Percentiles rank a stretch among this genome's conserved stretches.
Conservation (phyloP, 1,284 basidiomycete genomes). For the Ceratobasidium papillatum region DNA sequence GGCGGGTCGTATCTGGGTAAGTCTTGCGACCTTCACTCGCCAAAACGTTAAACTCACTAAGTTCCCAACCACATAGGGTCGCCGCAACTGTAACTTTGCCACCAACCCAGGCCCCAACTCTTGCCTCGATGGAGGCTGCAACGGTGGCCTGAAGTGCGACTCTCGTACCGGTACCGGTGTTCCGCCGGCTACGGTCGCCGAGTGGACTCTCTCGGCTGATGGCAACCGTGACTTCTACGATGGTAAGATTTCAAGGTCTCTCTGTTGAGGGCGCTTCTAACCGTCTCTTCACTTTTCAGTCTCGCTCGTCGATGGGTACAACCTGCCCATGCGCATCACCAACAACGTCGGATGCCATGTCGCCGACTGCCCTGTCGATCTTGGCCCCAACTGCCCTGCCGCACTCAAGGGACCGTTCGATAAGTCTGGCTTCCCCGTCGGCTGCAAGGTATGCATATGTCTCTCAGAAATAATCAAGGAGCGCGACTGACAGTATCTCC, state of each 20-base stretch:
- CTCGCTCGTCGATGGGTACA: constrained; percentile 66
- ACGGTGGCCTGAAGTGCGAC: too few relatives aligned
- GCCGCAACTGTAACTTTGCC: too few relatives aligned
- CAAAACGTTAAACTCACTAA: not conserved
- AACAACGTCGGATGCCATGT: constrained; percentile 62
- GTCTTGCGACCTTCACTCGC: not conserved
- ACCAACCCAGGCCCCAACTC: too few relatives aligned
- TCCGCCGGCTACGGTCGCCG: constrained; percentile 65
- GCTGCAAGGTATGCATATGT: constrained; percentile 67
- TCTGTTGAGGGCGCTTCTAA: too few relatives aligned
- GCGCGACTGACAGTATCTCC: constrained; percentile 55
- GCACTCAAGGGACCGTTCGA: constrained; percentile 60
- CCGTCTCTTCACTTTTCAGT: constrained; percentile 46
- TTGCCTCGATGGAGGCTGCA: too few relatives aligned
- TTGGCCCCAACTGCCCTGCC: constrained; percentile 59
- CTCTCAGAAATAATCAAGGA: constrained; percentile 62
- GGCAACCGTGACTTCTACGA: constrained; percentile 60
- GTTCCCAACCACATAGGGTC: constrained; percentile 50
- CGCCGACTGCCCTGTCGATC: constrained; percentile 56
- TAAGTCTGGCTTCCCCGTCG: constrained; percentile 61
- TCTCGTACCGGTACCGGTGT: too few relatives aligned
- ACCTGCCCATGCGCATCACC: constrained; percentile 65
- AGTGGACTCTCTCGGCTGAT: constrained; percentile 60
- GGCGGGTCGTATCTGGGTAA: constrained; percentile 59
- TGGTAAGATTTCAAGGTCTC: constrained; percentile 42